phyloP scores from a whole-genome alignment of 768 basidiomycete species.

The Mycena chlorophos region DNA sequence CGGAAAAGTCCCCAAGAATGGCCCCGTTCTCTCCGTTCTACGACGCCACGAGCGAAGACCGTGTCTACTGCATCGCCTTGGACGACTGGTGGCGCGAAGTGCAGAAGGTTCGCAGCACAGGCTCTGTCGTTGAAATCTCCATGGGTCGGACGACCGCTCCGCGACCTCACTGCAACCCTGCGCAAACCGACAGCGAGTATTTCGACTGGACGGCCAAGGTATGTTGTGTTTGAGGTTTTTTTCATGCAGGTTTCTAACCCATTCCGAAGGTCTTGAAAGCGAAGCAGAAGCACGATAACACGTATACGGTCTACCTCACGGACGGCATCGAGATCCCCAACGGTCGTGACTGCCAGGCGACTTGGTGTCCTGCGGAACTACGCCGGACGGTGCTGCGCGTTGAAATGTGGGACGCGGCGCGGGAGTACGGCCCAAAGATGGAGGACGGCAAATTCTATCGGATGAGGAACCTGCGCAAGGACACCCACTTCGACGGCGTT shows the following conservation, averaged over 20 bases:
- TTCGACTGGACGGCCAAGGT: slow-evolving; percentile 70
- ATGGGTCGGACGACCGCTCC: slow-evolving; percentile 1
- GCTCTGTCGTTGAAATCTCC: slow-evolving; percentile 1
- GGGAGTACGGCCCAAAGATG: slow-evolving; percentile 43
- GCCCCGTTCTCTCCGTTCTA: slow-evolving; percentile 50
- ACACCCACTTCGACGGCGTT: slow-evolving; percentile 36
- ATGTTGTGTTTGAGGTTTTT: slow-evolving; percentile 11
- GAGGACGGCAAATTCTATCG: slow-evolving; percentile 50
- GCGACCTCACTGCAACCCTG: slow-evolving; percentile 1
- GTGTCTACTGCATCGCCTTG: slow-evolving; percentile 44
- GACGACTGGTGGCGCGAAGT: slow-evolving; percentile 53
- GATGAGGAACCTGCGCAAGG: slow-evolving; percentile 55
- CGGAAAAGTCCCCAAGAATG: no score
- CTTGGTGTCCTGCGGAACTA: slow-evolving; percentile 51
- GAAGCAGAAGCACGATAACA: slow-evolving; percentile 37
- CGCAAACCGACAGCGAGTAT: slow-evolving; percentile 53
- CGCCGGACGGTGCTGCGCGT: slow-evolving; percentile 49
- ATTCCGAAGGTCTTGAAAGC: slow-evolving; percentile 49
- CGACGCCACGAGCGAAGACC: slow-evolving; percentile 38
- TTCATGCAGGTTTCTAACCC: background rate
- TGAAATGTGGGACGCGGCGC: slow-evolving; percentile 60
- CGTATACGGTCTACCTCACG: slow-evolving; percentile 57
- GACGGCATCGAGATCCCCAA: slow-evolving; percentile 57
- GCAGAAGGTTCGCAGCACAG: slow-evolving; percentile 14
- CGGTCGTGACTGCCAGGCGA: slow-evolving; percentile 33